A percentile compares a stretch with the other conserved stretches of the same genome.
Conservation (phyloP, 495 filamentous ascomycete species). For the Cladorrhinum samala region DNA sequence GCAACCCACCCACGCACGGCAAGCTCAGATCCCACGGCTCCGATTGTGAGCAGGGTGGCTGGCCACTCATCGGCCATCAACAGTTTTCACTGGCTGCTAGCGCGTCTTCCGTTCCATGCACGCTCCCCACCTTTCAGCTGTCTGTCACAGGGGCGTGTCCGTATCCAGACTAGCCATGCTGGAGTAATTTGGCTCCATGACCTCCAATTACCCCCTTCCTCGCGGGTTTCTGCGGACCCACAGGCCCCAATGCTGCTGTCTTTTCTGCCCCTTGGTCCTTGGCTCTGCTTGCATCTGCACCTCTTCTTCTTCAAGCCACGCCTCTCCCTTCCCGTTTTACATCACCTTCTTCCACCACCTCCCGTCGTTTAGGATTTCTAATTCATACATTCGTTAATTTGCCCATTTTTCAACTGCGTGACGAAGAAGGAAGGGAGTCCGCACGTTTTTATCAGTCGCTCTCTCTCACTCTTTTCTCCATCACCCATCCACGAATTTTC, state of each 20-base stretch:
- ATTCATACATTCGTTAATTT: slow-evolving; percentile 32
- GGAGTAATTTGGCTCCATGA: slow-evolving; percentile 21
- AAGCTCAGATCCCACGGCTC: slow-evolving; percentile 8
- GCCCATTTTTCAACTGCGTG: slow-evolving; percentile 16
- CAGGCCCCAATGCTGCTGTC: not conserved
- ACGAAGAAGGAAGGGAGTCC: slow-evolving; percentile 11
- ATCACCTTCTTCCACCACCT: slow-evolving; percentile 17
- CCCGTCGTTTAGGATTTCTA: slow-evolving; percentile 18
- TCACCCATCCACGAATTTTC: not conserved
- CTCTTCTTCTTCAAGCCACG: slow-evolving; percentile 23
- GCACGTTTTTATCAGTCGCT: slow-evolving; percentile 2
- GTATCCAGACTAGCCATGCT: slow-evolving; percentile 12
- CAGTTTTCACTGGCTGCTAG: slow-evolving; percentile 7
- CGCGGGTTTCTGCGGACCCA: slow-evolving; percentile 15
- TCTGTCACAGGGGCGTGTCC: slow-evolving; percentile 19
- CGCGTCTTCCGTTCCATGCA: slow-evolving; percentile 5
- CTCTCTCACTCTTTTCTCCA: slow-evolving; percentile 1
- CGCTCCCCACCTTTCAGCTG: slow-evolving; percentile 12
- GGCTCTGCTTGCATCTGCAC: slow-evolving; percentile 2
- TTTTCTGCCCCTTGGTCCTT: slow-evolving; percentile 17
- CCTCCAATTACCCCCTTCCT: slow-evolving; percentile 27
- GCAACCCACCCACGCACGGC: slow-evolving; percentile 12
- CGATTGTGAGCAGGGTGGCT: slow-evolving; percentile 6
- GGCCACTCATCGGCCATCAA: slow-evolving; percentile 5
- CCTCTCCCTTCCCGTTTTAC: slow-evolving; percentile 24